Base-by-base conservation (phyloP, 305 asterid species). In the Plantago lanceolata region DNA sequence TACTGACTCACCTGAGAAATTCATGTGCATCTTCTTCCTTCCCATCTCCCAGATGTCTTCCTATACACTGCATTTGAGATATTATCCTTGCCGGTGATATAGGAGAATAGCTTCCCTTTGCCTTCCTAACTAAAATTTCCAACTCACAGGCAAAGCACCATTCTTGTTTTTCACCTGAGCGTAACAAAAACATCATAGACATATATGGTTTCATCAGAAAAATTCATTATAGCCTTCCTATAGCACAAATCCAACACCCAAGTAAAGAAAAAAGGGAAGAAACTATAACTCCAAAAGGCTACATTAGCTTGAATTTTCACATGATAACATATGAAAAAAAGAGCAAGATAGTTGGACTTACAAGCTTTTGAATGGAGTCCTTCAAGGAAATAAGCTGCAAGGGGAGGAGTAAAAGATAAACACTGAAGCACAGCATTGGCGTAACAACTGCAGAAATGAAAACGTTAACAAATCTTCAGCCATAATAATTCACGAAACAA, bases 1-100 rank as follows among this genome's bases (percentile, higher is more conserved):
- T 59, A 58, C 51, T 55, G 66, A 66, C 68, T 73, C 60, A 87
- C 97, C 95, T 81, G 61, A 87, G 91, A 85, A 90, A 90, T 72
- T 87, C 97, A 67, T 90, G 97, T n/a, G 97, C 97, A 52, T 87
- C 96, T 81, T 90, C 97, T 74, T 90, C 88, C 77, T 82, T 84
- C 61, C 97, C 97, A 71, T 76, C 72, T 61, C 78, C 81, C 72
- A 89, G 81, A 78, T 77, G 82, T 71, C 86, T 80, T 62, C 95
- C 95, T 4, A 85, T 73, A 31, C 60, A 73, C 68, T 83, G 84
- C 63, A 89, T 74, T 48, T 81, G 83, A 68, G 95, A 79, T 68
- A 87, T 59, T 52, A 90, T 78, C 49, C 83, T 73, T 20, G 64
- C 78, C 3, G 95, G 92, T 48, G 94, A 79, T 57, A 87, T 48